These are phyloP conservation scores for Jimgerdemannia lactiflua DNA, from an alignment of 192 early-diverging fungal species.

Conservation along the genomic window DNA sequence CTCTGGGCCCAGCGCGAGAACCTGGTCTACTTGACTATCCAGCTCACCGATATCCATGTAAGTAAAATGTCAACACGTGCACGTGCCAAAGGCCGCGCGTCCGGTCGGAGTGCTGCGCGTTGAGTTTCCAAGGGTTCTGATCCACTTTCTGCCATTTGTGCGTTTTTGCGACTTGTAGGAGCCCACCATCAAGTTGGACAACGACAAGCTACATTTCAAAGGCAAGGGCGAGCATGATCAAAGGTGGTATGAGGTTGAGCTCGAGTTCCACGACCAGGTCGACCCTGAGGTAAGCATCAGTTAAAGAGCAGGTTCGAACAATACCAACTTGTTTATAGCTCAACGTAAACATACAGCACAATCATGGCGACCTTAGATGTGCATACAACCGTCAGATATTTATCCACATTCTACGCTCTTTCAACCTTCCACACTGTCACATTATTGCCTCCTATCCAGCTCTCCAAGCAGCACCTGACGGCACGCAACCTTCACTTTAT, in stretches of 20 bases:
- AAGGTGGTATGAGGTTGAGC: constrained; percentile 67
- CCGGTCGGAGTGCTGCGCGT: too few species aligned
- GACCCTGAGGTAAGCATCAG: constrained; percentile 59
- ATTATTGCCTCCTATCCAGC: constrained; percentile 29
- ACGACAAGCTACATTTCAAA: constrained; percentile 58
- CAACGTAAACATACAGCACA: too few species aligned
- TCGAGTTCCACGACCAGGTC: constrained; percentile 74
- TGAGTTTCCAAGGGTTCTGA: too few species aligned
- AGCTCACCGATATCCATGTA: constrained; percentile 65
- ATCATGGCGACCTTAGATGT: too few species aligned
- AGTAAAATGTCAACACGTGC: background rate
- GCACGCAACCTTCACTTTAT: constrained; percentile 65
- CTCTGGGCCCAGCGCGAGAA: constrained; percentile 91
- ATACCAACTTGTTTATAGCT: too few species aligned
- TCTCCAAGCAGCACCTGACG: constrained; percentile 61
- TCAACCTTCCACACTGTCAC: background rate
- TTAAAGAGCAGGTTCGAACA: too few species aligned
- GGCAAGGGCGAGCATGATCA: constrained; percentile 52
- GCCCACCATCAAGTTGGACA: constrained; percentile 51
- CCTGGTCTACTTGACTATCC: constrained; percentile 81
- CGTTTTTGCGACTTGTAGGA: constrained; percentile 9
- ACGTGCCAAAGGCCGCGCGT: too few species aligned
- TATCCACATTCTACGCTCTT: background rate
- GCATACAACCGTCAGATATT: too few species aligned
- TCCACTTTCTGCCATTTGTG: too few species aligned